Base-by-base conservation (phyloP, 495 filamentous ascomycete genomes). In the Trichocladium antarcticum region DNA sequence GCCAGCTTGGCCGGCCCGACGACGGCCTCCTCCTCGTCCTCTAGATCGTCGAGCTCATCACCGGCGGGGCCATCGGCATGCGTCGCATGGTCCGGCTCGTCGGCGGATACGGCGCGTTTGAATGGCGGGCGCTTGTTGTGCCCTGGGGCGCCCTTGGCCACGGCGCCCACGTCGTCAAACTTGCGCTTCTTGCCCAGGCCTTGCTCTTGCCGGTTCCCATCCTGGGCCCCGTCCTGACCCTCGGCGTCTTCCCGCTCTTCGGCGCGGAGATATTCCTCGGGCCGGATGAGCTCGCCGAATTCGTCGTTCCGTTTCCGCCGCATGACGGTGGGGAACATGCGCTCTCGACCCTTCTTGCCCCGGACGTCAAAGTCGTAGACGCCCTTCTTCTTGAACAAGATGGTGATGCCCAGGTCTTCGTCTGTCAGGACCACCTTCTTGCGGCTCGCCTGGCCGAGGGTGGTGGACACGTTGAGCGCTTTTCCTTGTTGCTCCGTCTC, bases 401-500 rank as follows among this genome's bases (percentile, higher is more conserved):
- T 76, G 57, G 89, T 95, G 51, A 97, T 78, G 6, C 92, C 92
- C 0, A 97, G 68, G 49, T 95, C 92, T 56, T 85, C 84, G 53
- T 95, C 87, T 31, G 74, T 87, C 8, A 89, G 68, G 0, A 81
- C 85, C 14, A 87, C 76, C 62, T 93, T 93, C 50, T 85, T 84
- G 47, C 87, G 75, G 57, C 80, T 83, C 20, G 84, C 79, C 64
- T 92, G 82, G 36, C 81, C 83, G 47, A 95, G 68, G 6, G 85
- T 84, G 2, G 86, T 80, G 1, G 88, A 87, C 14, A 87, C 81
- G 53, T 95, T 97, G 19, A 98, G 71, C 12, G 87, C 85, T 59
- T 89, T 86, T 27, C 92, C 92, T 64, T 98, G 92, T 42, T 89
- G 82, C 50, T 95, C 88, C 2, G 81, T 81, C 44, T 95, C 89